A percentile compares a stretch with the other conserved stretches of the same genome.
phyloP scores from a whole-genome alignment of 139 green algal species.

The Edaphochlamys debaryana region DNA sequence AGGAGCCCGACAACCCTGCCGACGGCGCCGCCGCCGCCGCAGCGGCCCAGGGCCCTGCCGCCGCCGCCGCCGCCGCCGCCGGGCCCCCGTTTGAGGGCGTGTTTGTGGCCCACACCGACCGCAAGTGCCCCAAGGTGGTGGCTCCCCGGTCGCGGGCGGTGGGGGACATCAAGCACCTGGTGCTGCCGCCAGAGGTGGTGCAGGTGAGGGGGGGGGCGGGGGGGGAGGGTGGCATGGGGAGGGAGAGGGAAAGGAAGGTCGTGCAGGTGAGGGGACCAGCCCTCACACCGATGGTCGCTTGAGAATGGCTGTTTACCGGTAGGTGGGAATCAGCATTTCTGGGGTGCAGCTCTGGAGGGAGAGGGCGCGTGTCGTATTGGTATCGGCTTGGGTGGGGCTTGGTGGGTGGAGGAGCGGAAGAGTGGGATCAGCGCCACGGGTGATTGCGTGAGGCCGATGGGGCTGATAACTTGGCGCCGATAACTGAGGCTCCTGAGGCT shows the following conservation, averaged over 20 bases:
- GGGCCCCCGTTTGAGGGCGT: no score
- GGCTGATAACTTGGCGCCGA: no score
- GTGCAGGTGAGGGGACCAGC: background rate
- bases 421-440: no score
- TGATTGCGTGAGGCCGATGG: no score
- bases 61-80: slow-evolving; percentile 12
- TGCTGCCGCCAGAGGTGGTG: slow-evolving; percentile 25
- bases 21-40: no score
- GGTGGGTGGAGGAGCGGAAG: background rate
- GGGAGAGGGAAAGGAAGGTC: background rate
- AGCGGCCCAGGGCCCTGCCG: background rate
- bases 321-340: no score
- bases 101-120: background rate
- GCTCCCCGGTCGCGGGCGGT: background rate
- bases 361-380: no score
- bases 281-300: no score
- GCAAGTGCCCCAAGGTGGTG: slow-evolving; percentile 40
- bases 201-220: background rate
- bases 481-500: background rate
- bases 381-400: no score
- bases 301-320: no score
- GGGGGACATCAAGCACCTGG: slow-evolving; percentile 33
- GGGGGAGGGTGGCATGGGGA: background rate
- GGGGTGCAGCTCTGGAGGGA: no score
- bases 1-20: no score